Evolutionary conservation across 2,329 filamentous ascomycete species (phyloP).

Genomic region (Trichophyton mentagrophytes): DNA sequence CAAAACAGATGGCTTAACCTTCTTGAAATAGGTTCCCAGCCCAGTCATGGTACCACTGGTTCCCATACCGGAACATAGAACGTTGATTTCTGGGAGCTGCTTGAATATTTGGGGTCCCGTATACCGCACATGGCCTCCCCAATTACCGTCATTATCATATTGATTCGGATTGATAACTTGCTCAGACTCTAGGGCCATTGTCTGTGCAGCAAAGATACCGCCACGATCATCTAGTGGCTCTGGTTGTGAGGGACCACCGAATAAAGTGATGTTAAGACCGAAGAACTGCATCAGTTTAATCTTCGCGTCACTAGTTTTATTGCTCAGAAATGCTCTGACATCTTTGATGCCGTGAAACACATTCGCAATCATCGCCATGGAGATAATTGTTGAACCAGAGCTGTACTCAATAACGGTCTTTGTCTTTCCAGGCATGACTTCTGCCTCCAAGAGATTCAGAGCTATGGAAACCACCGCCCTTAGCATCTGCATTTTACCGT

Average conservation of each 20-base stretch:
- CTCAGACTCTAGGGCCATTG: constrained; percentile 31
- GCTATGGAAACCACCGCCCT: neutral
- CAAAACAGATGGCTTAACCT: constrained; percentile 30
- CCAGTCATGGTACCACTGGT: constrained; percentile 43
- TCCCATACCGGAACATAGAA: constrained; percentile 47
- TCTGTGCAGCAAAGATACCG: constrained; percentile 39
- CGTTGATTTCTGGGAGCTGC: constrained; percentile 44
- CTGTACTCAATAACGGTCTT: constrained; percentile 48
- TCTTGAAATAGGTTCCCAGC: constrained; percentile 39
- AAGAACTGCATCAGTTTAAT: constrained; percentile 48
- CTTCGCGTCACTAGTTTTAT: constrained; percentile 45
- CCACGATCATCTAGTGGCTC: constrained; percentile 43
- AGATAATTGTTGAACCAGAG: constrained; percentile 50
- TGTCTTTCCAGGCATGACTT: constrained; percentile 24
- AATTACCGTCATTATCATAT: constrained; percentile 39
- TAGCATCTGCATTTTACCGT: neutral
- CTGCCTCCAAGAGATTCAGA: neutral
- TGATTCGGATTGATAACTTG: constrained; percentile 42
- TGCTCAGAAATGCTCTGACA: constrained; percentile 44
- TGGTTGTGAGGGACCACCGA: constrained; percentile 47
- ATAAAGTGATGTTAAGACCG: constrained; percentile 42
- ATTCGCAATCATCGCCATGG: constrained; percentile 44
- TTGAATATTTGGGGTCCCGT: constrained; percentile 46
- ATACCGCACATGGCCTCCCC: constrained; percentile 47
- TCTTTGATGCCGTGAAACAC: constrained; percentile 41